Conservation (phyloP, 2,329 filamentous ascomycete species). For the Cytospora paraplurivora region DNA sequence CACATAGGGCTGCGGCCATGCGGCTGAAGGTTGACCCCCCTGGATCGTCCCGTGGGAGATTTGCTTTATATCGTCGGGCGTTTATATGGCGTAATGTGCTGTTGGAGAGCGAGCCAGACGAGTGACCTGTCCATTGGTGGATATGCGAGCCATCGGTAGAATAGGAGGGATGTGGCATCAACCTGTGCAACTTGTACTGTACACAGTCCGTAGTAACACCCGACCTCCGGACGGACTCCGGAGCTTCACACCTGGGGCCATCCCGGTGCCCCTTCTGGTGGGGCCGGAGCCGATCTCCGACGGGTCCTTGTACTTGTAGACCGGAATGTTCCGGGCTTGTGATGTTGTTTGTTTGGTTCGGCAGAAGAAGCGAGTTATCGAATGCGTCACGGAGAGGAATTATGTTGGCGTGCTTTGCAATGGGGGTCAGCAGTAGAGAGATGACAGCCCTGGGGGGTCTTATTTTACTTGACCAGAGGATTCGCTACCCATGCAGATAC, state of each 20-base stretch:
- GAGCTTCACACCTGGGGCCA: not conserved
- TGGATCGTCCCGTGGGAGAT: not conserved
- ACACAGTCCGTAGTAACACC: no score
- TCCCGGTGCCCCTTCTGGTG: not conserved
- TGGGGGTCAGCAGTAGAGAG: not conserved
- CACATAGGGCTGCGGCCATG: not conserved
- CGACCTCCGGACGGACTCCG: not conserved
- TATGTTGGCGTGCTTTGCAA: not conserved
- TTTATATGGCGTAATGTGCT: not conserved
- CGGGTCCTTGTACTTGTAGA: not conserved
- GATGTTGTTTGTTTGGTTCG: not conserved
- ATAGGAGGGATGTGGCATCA: no score
- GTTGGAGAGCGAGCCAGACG: no score
- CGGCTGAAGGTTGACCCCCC: not conserved
- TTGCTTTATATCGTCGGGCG: not conserved
- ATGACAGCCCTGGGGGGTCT: not conserved
- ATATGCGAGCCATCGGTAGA: not conserved
- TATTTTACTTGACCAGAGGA: not conserved
- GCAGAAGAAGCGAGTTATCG: not conserved
- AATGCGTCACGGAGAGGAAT: not conserved
- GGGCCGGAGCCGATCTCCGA: not conserved
- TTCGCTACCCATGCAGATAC: no score
- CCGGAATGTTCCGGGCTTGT: not conserved
- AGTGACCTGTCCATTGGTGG: not conserved
- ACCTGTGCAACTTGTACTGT: no score